Evolutionary conservation across 768 basidiomycete species (phyloP).

Genomic region (Terana coerulea): DNA sequence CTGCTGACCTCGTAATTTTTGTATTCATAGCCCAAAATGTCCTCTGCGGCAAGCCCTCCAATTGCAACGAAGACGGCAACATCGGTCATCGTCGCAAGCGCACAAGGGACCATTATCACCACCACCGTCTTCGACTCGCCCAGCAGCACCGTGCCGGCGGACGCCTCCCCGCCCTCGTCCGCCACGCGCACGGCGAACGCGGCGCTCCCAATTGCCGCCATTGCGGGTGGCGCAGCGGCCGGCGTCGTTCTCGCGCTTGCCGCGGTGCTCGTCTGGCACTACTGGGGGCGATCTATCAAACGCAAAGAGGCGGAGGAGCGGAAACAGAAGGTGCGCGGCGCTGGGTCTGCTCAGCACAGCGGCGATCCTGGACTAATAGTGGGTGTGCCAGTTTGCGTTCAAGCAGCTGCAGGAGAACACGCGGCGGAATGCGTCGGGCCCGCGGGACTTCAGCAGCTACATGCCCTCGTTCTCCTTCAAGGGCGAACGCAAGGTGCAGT

Average conservation of each 20-base stretch:
- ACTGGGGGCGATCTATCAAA: constrained; percentile 42
- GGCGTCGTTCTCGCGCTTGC: constrained; percentile 45
- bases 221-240: constrained; percentile 46
- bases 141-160: constrained; percentile 4
- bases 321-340: constrained; percentile 26
- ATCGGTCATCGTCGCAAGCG: constrained; percentile 3
- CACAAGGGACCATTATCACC: constrained; percentile 17
- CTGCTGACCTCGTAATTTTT: no score
- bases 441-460: constrained; percentile 19
- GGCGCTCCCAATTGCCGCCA: constrained; percentile 42
- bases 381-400: constrained; percentile 20
- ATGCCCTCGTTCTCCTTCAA: constrained; percentile 23
- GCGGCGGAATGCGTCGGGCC: constrained; percentile 33
- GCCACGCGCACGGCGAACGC: background rate
- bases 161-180: constrained; percentile 1
- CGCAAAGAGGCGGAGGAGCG: constrained; percentile 30
- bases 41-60: constrained; percentile 1
- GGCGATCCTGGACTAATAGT: background rate
- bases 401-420: constrained; percentile 37
- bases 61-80: background rate
- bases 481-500: constrained; percentile 37
- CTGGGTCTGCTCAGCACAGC: background rate
- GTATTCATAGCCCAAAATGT: no score
- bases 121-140: constrained; percentile 25
- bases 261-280: constrained; percentile 41